Base-by-base conservation (phyloP, 2,329 filamentous ascomycete species). In the Alternaria viburni region DNA sequence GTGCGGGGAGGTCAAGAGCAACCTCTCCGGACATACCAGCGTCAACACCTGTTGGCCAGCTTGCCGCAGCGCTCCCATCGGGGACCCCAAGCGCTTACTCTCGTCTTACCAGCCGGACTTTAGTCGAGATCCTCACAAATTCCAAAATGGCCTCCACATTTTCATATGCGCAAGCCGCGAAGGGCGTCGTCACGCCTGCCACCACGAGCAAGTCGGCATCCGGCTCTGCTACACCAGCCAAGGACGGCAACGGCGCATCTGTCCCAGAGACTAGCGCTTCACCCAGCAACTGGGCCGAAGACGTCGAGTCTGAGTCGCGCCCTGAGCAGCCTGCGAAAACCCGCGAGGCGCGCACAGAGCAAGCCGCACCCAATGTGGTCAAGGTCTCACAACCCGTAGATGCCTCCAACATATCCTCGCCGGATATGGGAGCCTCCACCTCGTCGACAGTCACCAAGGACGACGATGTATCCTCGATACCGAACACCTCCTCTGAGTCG, bases 91-190 rank as follows among this genome's bases (percentile, higher is more conserved):
- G 67, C 73, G 63, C 67, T 49, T 60, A 51, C 36, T 57, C 63
- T 66, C 58, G 46, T 41, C 51, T 58, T 46, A 51, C 55, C 55
- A 63, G 51, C 57, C 32, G 36, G 47, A 56, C 36, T 30, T 57
- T 36, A 57, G 36, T 26, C 30, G 57, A 64, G 65, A 62, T 32
- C 46, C 57, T 63, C 41, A 57, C 25, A 41, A 26, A 45, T 62
- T 45, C 55, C 62, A 67, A 62, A 54, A 79, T 79, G 77, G 74
- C 78, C 64, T 68, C 78, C 45, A 85, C 88, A 32, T 97, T 97
- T 79, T 97, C 95, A 64, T 98, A 98, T 81, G 95, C 95, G 74
- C 93, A 97, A 86, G 95, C 95, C 77, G 95, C 95, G 64, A 96
- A 96, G 81, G 93, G 94, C 76, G 87, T 91, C 74, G 83, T 87